A percentile compares a stretch with the other conserved stretches of the same genome.
These are phyloP conservation scores for Psophocarpus tetragonolobus DNA, from an alignment of 306 rosid species.

Conservation along the genomic window DNA sequence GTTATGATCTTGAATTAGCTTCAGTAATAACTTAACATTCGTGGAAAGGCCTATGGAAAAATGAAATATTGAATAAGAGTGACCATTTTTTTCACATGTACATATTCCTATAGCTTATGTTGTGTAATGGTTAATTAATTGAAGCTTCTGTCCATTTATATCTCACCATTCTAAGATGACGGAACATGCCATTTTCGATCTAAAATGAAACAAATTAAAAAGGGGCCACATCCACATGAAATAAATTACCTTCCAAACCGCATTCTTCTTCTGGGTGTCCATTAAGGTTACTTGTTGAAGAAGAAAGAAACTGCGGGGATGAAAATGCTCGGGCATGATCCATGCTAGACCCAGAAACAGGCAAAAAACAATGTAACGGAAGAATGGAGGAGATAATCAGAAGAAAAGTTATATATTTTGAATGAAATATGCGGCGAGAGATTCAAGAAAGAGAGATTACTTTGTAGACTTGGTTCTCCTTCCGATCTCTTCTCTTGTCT, in stretches of 20 bases:
- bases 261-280: slow-evolving; percentile 43
- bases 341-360: slow-evolving; percentile 37
- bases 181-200: slow-evolving; percentile 10
- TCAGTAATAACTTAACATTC: slow-evolving; percentile 67
- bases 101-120: slow-evolving; percentile 4
- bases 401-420: background rate
- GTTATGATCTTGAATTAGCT: slow-evolving; percentile 76
- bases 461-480: slow-evolving; percentile 30
- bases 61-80: background rate
- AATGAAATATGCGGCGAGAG: slow-evolving; percentile 32
- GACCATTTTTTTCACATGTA: background rate
- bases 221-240: background rate
- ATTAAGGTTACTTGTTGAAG: slow-evolving; percentile 33
- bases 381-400: slow-evolving; percentile 29
- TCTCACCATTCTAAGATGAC: background rate
- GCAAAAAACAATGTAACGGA: slow-evolving; percentile 19
- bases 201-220: background rate
- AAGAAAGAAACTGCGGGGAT: slow-evolving; percentile 51
- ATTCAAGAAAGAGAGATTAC: slow-evolving; percentile 63
- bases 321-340: slow-evolving; percentile 54
- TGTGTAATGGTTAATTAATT: background rate
- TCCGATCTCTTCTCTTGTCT: background rate
- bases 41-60: slow-evolving; percentile 58
- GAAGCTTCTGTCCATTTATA: background rate
- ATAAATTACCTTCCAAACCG: slow-evolving; percentile 67